Conservation (phyloP, 495 filamentous ascomycete species). For the Aspergillus ellipticus region DNA sequence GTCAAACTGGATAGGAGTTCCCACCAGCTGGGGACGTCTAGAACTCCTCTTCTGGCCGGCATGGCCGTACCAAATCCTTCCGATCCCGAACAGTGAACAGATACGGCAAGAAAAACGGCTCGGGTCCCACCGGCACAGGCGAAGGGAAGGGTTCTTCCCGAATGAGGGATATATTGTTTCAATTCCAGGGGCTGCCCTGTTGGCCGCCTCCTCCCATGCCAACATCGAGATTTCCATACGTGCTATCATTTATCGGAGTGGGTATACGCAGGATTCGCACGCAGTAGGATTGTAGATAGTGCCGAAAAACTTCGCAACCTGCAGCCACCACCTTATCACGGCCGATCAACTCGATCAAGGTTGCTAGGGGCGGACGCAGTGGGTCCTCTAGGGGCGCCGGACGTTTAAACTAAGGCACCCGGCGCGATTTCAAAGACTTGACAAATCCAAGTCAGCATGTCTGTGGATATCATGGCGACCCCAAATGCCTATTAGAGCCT, state of each 20-base stretch:
- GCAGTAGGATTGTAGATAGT: not conserved
- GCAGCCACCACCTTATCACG: not conserved
- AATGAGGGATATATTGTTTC: not conserved
- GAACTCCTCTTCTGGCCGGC: not conserved
- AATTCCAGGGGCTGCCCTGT: not conserved
- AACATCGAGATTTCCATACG: not conserved
- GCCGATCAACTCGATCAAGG: not conserved
- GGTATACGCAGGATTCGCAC: not conserved
- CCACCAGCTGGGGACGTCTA: not conserved
- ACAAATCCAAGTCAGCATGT: not conserved
- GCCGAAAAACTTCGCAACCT: no score
- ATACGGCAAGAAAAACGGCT: not conserved
- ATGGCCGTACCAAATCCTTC: not conserved
- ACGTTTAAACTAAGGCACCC: no score
- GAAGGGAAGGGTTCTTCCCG: not conserved
- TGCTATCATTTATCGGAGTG: not conserved
- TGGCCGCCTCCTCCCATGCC: not conserved
- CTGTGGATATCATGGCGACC: not conserved
- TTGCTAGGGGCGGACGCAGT: not conserved
- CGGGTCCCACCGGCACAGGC: not conserved
- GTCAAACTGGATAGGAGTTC: not conserved
- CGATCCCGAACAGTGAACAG: not conserved
- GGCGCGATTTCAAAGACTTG: not conserved
- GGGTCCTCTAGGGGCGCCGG: not conserved
- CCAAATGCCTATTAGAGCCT: not conserved